A percentile compares a stretch with the other conserved stretches of the same genome.
Evolutionary conservation across 169 alveolate genomes (phyloP).

Genomic region (Plasmodium vinckei): DNA sequence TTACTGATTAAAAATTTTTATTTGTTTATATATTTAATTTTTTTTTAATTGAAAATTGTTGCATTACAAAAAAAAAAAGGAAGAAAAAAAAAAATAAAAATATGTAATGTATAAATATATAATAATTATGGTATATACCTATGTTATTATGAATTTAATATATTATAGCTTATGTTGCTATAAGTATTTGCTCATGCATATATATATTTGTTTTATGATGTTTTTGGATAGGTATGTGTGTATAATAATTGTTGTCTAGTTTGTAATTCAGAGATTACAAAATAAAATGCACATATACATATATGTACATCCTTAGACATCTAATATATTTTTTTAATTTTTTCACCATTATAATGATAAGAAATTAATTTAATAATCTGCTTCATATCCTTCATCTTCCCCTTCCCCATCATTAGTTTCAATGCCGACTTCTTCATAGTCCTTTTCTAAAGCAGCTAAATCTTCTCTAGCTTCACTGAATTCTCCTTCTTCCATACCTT

Average conservation of each 20-base stretch:
- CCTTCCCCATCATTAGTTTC: slow-evolving; percentile 85
- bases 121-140: neutral
- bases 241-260: too few relatives aligned
- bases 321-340: neutral
- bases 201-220: too few relatives aligned
- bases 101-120: slow-evolving; percentile 1
- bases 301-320: neutral
- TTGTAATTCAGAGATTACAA: neutral
- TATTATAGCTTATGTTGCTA: too few relatives aligned
- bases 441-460: slow-evolving; percentile 98
- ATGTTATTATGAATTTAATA: neutral
- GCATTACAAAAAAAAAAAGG: slow-evolving; percentile 65
- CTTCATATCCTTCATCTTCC: slow-evolving; percentile 77
- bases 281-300: slow-evolving; percentile 14
- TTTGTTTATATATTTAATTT: slow-evolving; percentile 32
- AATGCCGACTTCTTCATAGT: slow-evolving; percentile 97
- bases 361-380: slow-evolving; percentile 27
- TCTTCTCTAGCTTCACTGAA: slow-evolving; percentile 99
- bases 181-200: too few relatives aligned
- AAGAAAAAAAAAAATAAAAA: slow-evolving; percentile 42
- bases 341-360: neutral
- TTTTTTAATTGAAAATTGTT: slow-evolving; percentile 61
- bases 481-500: slow-evolving; percentile 99
- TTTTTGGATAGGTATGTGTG: too few relatives aligned
- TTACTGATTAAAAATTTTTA: slow-evolving; percentile 58